Evolutionary conservation across 225 moss, liverwort and hornwort genomes (phyloP).

Genomic region (Anthoceros angustus): DNA sequence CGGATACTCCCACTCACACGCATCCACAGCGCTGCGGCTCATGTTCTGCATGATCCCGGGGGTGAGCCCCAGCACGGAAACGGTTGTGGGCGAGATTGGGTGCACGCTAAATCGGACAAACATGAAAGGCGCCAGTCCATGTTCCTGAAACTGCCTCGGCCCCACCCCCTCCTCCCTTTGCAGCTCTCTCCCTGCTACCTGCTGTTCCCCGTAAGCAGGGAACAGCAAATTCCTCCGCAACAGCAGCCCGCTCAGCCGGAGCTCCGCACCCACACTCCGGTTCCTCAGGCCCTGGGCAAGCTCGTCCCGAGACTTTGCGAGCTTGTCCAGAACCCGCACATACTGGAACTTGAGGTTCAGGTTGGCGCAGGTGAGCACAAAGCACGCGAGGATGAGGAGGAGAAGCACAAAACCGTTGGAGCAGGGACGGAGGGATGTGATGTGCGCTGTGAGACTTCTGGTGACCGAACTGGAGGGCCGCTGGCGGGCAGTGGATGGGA

Average conservation of each 20-base stretch:
- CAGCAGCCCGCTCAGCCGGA: background rate
- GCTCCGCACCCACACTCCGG: background rate
- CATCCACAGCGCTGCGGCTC: conserved; percentile 38
- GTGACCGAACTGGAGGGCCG: too few relatives aligned
- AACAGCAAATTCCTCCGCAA: background rate
- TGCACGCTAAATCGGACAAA: conserved; percentile 64
- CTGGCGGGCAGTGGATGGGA: too few relatives aligned
- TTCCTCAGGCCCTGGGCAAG: background rate
- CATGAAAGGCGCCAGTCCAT: background rate
- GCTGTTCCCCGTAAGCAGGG: background rate
- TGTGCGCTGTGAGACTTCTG: too few relatives aligned
- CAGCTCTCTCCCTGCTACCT: background rate
- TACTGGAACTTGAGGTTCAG: background rate
- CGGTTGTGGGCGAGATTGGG: conserved; percentile 26
- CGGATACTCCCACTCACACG: conserved; percentile 49
- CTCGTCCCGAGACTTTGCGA: background rate
- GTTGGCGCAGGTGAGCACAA: background rate
- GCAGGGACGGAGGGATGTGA: too few relatives aligned
- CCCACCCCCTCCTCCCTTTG: background rate
- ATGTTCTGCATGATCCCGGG: conserved; percentile 27
- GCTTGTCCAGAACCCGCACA: background rate
- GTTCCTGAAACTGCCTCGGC: background rate
- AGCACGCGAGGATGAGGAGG: background rate
- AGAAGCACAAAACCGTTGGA: background rate
- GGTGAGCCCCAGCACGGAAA: conserved; percentile 38